Conservation (phyloP, 306 rosid species). For the Prinsepia uniflora region DNA sequence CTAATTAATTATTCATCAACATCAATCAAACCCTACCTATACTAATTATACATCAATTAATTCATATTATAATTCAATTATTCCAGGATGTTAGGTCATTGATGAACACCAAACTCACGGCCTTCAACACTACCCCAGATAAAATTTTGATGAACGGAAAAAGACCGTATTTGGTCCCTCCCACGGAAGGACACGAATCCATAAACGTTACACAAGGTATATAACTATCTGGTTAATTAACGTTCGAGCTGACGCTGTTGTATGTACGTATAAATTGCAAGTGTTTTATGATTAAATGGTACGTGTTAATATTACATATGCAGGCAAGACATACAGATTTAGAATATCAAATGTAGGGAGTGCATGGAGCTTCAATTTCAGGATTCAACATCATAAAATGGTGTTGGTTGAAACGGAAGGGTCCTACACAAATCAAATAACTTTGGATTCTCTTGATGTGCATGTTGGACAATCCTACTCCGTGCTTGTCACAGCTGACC, state of each 20-base stretch:
- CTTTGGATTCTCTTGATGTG: constrained; percentile 54
- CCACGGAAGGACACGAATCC: constrained; percentile 36
- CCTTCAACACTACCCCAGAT: constrained; percentile 30
- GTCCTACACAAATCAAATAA: constrained; percentile 46
- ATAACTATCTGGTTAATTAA: background rate
- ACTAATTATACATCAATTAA: too few relatives aligned
- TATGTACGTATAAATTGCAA: background rate
- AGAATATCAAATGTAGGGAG: constrained; percentile 75
- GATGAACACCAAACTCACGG: constrained; percentile 9
- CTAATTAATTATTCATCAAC: too few relatives aligned
- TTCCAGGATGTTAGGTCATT: constrained; percentile 31
- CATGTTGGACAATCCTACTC: constrained; percentile 82
- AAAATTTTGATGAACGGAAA: constrained; percentile 66
- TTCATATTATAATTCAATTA: too few relatives aligned
- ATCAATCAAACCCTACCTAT: too few relatives aligned
- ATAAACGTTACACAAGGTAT: constrained; percentile 50
- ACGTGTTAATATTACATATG: background rate
- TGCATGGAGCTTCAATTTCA: constrained; percentile 59
- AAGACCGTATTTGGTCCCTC: constrained; percentile 31
- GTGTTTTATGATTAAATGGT: background rate
- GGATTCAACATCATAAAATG: constrained; percentile 53
- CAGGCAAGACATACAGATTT: constrained; percentile 58
- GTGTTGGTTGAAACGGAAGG: constrained; percentile 71
- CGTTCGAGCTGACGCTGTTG: background rate
- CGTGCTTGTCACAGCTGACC: constrained; percentile 60